These are phyloP conservation scores for Talaromyces thailandensis DNA, from an alignment of 495 filamentous ascomycete genomes.

Conservation along the genomic window DNA sequence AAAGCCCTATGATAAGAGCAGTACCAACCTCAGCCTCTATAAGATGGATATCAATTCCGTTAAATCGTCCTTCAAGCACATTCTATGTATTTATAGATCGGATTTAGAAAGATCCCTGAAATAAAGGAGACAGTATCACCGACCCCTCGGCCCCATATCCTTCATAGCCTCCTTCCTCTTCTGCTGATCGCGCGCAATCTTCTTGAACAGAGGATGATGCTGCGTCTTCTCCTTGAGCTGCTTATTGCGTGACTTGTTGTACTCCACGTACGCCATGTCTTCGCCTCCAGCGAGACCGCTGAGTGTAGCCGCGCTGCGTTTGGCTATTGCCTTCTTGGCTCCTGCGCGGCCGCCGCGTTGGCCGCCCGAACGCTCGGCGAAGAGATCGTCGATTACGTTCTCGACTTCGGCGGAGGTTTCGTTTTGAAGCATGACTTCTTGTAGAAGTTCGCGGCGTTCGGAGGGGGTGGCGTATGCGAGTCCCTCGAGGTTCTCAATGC, in stretches of 20 bases:
- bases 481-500: conserved; percentile 74
- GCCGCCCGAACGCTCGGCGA: conserved; percentile 48
- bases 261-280: conserved; percentile 95
- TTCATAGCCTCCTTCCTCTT: conserved; percentile 49
- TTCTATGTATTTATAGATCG: neutral
- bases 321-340: conserved; percentile 48
- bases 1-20: too few relatives aligned
- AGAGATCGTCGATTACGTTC: conserved; percentile 75
- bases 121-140: neutral
- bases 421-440: conserved; percentile 87
- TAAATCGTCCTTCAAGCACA: neutral
- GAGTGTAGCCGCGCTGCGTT: conserved; percentile 74
- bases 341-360: conserved; percentile 18
- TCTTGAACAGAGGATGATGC: conserved; percentile 66
- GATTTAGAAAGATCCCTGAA: neutral
- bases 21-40: neutral
- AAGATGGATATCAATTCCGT: neutral
- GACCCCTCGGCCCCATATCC: conserved; percentile 6
- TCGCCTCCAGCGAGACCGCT: conserved; percentile 81
- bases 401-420: conserved; percentile 72
- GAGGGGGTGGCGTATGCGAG: conserved; percentile 71
- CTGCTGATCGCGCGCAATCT: conserved; percentile 66
- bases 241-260: conserved; percentile 66
- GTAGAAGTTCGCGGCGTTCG: conserved; percentile 81
- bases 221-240: conserved; percentile 64